Evolutionary conservation across 2,329 filamentous ascomycete genomes (phyloP).

Genomic region (Aureobasidium sp.): DNA sequence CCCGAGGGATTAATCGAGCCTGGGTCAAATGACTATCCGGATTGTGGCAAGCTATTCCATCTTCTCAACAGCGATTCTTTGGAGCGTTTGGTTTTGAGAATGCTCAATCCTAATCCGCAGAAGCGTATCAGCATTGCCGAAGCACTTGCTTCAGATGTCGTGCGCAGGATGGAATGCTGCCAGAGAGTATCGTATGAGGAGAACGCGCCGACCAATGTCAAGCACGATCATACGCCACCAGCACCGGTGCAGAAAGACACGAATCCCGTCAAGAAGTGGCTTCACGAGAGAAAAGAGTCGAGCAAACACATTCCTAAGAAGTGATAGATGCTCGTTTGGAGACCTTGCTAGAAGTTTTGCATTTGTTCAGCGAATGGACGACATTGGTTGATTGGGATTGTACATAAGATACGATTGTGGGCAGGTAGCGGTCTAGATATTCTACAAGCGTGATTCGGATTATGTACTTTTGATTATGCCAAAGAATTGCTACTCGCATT

Average conservation of each 20-base stretch:
- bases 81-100: constrained; percentile 63
- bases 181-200: constrained; percentile 4
- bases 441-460: neutral
- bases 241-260: neutral
- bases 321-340: neutral
- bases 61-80: constrained; percentile 58
- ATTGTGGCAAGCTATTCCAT: constrained; percentile 55
- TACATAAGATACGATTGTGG: neutral
- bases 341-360: neutral
- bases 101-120: constrained; percentile 71
- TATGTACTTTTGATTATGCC: neutral
- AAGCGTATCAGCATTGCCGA: constrained; percentile 63
- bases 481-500: no score
- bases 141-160: constrained; percentile 61
- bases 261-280: constrained; percentile 7
- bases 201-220: neutral
- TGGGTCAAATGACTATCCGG: constrained; percentile 47
- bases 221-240: constrained; percentile 4
- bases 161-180: constrained; percentile 71
- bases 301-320: neutral
- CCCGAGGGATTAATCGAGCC: constrained; percentile 35
- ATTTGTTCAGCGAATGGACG: neutral
- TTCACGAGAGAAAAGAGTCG: constrained; percentile 5
- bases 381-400: neutral
- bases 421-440: neutral